Base-by-base conservation (phyloP, 345 rosid species). In the Stellera chamaejasme region DNA sequence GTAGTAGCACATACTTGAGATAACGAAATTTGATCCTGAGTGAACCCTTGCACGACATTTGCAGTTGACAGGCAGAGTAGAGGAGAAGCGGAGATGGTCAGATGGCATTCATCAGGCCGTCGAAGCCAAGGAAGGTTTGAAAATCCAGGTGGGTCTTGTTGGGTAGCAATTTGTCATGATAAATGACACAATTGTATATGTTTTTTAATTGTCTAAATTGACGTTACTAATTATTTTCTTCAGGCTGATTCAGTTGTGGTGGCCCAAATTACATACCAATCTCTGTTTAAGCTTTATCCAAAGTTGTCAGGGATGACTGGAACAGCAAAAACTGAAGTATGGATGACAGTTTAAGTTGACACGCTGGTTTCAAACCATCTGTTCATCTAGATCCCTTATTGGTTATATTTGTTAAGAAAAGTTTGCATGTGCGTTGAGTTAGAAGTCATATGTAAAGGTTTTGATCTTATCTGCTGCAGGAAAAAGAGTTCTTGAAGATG, bases 221-320 rank as follows among this genome's bases (percentile, higher is more conserved):
- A 43, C 48, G 54, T 32, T 63, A 43, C n/a, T 6, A 56, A 43
- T 45, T 46, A 13, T 48, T 41, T 12, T 25, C 58, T 44, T n/a
- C 69, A 91, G 98, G 98, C 96, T 62, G 96, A 85, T 79, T 83
- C 98, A 39, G 81, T 91, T 71, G 95, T 88, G 55, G 96, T 88
- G 69, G 98, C 98, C 43, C 98, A 91, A 83, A 91, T 91, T 56
- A 91, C 98, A 27, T 91, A 91, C 59, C 98, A 91, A 70, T 91
- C 98, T 16, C 79, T 91, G 71, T 91, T 91, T 70, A 91, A 91
- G 79, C 96, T 88, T 60, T 91, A 88, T 52, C 98, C 98, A 27
- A 88, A 91, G 84, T 79, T 91, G 52, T 85, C 96, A 6, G 98
- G 98, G 66, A 91, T 91, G 98, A 91, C 98, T 46, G 98, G 98